phyloP scores from a whole-genome alignment of 495 filamentous ascomycete genomes.

The Penicillium soppii region DNA sequence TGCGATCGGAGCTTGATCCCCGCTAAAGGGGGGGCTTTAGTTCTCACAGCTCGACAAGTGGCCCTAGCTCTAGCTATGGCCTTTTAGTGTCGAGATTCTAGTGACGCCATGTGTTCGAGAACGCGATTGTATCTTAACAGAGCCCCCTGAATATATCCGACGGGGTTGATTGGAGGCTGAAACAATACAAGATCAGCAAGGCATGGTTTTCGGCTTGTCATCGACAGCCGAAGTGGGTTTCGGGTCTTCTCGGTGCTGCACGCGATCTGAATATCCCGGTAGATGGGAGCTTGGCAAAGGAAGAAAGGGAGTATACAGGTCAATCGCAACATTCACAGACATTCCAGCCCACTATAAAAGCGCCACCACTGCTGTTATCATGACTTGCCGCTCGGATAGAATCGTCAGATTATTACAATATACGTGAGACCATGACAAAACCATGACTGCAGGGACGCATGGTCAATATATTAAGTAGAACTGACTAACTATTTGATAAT shows the following conservation, averaged over 20 bases:
- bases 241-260: constrained; percentile 1
- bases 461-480: constrained; percentile 11
- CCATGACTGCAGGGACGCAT: constrained; percentile 10
- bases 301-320: background rate
- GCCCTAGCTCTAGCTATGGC: constrained; percentile 16
- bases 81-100: constrained; percentile 13
- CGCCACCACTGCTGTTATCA: background rate
- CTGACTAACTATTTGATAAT: no score
- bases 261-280: constrained; percentile 1
- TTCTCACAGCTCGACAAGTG: constrained; percentile 14
- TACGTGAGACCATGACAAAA: no score
- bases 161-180: background rate
- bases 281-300: constrained; percentile 1
- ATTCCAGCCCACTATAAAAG: background rate
- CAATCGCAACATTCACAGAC: background rate
- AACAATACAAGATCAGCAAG: background rate
- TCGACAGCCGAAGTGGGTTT: constrained; percentile 1
- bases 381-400: no score
- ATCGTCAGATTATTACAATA: no score
- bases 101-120: constrained; percentile 15
- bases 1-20: constrained; percentile 16
- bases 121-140: constrained; percentile 2
- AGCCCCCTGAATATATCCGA: background rate
- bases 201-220: background rate
- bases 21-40: constrained; percentile 13